A percentile compares a stretch with the other conserved stretches of the same genome.
These are phyloP conservation scores for Melampsora americana DNA, from an alignment of 1,284 basidiomycete species.

Conservation along the genomic window DNA sequence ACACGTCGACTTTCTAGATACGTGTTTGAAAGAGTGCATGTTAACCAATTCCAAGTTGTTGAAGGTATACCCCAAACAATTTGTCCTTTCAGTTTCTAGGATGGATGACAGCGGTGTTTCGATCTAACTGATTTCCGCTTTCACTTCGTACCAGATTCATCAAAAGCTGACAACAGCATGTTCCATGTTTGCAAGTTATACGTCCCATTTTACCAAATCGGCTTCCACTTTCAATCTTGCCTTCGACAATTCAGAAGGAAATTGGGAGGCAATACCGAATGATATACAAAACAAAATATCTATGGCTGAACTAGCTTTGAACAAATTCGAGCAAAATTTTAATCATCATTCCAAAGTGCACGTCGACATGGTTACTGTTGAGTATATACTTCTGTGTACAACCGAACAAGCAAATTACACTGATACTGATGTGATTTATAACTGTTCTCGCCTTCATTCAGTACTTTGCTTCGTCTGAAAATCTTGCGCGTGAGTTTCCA, in stretches of 20 bases:
- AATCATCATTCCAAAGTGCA: constrained; percentile 67
- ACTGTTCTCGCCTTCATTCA: not conserved
- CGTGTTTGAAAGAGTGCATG: constrained; percentile 93
- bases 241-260: constrained; percentile 50
- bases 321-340: constrained; percentile 73
- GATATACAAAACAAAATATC: constrained; percentile 28
- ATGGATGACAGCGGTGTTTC: constrained; percentile 2
- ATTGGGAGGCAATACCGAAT: constrained; percentile 44
- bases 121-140: not conserved
- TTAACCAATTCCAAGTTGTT: constrained; percentile 84
- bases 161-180: constrained; percentile 78
- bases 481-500: constrained; percentile 30
- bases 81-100: not conserved
- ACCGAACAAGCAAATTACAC: not conserved
- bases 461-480: constrained; percentile 42
- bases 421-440: not conserved
- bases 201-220: constrained; percentile 69
- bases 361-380: constrained; percentile 67
- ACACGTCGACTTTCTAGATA: constrained; percentile 91
- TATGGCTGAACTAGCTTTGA: constrained; percentile 24
- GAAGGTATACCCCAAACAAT: constrained; percentile 54
- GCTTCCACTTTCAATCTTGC: constrained; percentile 65
- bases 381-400: not conserved
- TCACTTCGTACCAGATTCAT: constrained; percentile 63
- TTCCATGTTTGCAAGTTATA: constrained; percentile 69